These are phyloP conservation scores for Globisporangium radiosum DNA, from an alignment of 352 stramenopile species.

Conservation along the genomic window DNA sequence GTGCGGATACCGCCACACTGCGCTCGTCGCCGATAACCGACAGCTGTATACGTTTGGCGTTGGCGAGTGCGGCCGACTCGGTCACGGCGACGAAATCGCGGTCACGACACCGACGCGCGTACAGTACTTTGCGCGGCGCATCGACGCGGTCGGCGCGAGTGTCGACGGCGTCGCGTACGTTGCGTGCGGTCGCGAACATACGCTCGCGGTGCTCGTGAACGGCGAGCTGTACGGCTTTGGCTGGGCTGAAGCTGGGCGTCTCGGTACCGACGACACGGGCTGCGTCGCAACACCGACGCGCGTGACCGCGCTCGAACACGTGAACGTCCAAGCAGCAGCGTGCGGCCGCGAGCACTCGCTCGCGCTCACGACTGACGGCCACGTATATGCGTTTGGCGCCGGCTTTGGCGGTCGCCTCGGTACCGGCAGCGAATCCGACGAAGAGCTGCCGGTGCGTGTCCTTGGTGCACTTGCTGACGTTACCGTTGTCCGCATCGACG, in stretches of 20 bases:
- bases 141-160: constrained; percentile 24
- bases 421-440: constrained; percentile 52
- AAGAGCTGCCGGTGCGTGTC: constrained; percentile 42
- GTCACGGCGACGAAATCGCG: constrained; percentile 57
- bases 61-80: constrained; percentile 70
- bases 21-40: constrained; percentile 55
- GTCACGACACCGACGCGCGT: constrained; percentile 35
- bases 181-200: constrained; percentile 81
- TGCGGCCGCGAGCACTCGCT: constrained; percentile 84
- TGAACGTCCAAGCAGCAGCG: constrained; percentile 33
- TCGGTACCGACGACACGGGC: constrained; percentile 73
- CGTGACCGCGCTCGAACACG: constrained; percentile 40
- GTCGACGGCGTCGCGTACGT: constrained; percentile 40
- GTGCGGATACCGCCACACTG: constrained; percentile 75
- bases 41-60: constrained; percentile 79
- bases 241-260: constrained; percentile 77
- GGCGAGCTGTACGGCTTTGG: constrained; percentile 77
- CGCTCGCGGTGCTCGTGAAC: constrained; percentile 62
- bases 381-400: constrained; percentile 68
- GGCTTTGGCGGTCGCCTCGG: constrained; percentile 74
- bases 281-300: constrained; percentile 50
- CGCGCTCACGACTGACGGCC: constrained; percentile 36
- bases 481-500: constrained; percentile 45
- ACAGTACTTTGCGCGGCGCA: constrained; percentile 48
- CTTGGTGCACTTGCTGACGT: constrained; percentile 22